Conservation (phyloP, 208 protist species). For the Leishmania tropica region DNA sequence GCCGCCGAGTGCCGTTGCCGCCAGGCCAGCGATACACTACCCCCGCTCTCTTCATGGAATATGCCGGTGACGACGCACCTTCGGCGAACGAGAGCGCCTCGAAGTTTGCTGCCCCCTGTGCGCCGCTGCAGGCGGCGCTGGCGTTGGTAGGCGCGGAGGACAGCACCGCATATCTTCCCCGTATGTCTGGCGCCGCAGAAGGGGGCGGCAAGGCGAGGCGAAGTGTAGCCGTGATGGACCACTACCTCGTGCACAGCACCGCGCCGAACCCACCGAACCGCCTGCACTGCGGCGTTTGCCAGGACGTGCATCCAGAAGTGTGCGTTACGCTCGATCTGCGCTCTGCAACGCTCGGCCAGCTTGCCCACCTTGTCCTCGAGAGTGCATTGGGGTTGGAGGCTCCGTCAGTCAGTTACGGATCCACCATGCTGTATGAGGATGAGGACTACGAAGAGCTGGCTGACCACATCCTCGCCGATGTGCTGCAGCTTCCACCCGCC, state of each 20-base stretch:
- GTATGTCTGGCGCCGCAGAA: too few relatives aligned
- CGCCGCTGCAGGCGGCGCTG: background rate
- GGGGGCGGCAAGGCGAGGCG: background rate
- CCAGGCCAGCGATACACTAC: background rate
- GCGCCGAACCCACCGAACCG: conserved; percentile 40
- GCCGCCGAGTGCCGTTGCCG: conserved; percentile 35
- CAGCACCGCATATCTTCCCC: background rate
- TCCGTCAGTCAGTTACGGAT: conserved; percentile 47
- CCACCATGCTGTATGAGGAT: conserved; percentile 73
- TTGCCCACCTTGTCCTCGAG: conserved; percentile 49
- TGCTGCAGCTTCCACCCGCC: background rate
- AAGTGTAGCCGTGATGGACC: conserved; percentile 27
- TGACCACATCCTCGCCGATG: conserved; percentile 27
- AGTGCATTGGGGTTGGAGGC: conserved; percentile 36
- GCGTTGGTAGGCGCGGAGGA: conserved; percentile 4
- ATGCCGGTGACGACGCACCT: background rate
- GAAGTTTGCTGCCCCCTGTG: background rate
- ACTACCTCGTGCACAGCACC: conserved; percentile 69
- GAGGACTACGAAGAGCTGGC: conserved; percentile 76
- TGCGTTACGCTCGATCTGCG: conserved; percentile 29
- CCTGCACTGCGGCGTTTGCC: conserved; percentile 58
- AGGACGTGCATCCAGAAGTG: conserved; percentile 52
- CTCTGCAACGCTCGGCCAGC: conserved; percentile 40
- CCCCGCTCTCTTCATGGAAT: conserved; percentile 16
- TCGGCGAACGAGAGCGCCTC: background rate